phyloP scores from a whole-genome alignment of 768 basidiomycete species.

The Tricholoma furcatifolium region DNA sequence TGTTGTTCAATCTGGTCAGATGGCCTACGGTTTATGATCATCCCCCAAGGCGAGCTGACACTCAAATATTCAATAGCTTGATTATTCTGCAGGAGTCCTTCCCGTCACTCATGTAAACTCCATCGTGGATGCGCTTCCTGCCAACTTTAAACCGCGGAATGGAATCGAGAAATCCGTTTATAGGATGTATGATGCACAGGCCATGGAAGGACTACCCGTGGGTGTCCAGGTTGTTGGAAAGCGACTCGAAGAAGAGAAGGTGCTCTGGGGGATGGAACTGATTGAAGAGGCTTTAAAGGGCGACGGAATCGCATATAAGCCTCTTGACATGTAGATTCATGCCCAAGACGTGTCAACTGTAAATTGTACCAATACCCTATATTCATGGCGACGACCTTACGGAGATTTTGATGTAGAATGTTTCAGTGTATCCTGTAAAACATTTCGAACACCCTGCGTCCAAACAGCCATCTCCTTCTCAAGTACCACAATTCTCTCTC shows the following conservation, averaged over 20 bases:
- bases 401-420: not conserved
- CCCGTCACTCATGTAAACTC: constrained; percentile 55
- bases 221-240: constrained; percentile 61
- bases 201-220: constrained; percentile 59
- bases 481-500: constrained; percentile 55
- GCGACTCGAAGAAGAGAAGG: constrained; percentile 64
- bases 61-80: constrained; percentile 30
- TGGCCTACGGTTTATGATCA: not conserved
- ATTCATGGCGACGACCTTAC: not conserved
- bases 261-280: constrained; percentile 57
- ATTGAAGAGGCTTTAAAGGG: constrained; percentile 35
- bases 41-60: not conserved
- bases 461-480: constrained; percentile 77
- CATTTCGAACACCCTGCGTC: constrained; percentile 61
- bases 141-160: constrained; percentile 37
- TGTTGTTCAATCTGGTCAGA: constrained; percentile 60
- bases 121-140: constrained; percentile 36
- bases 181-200: constrained; percentile 45
- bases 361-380: not conserved
- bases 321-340: constrained; percentile 8
- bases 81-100: constrained; percentile 54
- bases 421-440: constrained; percentile 40
- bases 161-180: constrained; percentile 45
- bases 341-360: not conserved
- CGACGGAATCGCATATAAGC: constrained; percentile 25